Evolutionary conservation across 2,329 filamentous ascomycete species (phyloP).

Genomic region (Trichophyton rubrum): DNA sequence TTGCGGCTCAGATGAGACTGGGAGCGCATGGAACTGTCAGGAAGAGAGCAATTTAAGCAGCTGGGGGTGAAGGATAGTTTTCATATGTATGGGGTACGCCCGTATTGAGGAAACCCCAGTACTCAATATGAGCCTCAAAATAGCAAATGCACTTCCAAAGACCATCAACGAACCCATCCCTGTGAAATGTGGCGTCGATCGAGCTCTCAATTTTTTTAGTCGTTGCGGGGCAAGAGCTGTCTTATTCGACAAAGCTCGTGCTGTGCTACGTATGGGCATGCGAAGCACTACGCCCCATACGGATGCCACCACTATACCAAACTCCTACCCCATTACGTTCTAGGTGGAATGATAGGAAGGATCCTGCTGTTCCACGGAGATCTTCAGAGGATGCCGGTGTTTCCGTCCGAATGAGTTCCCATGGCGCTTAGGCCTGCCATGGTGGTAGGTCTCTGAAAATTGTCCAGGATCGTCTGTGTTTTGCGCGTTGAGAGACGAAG

Average conservation of each 20-base stretch:
- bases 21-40: neutral
- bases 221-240: neutral
- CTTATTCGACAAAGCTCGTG: neutral
- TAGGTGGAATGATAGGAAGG: neutral
- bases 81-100: neutral
- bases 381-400: slow-evolving; percentile 2
- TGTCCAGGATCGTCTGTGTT: neutral
- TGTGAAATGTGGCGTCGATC: neutral
- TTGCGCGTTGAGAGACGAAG: neutral
- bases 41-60: neutral
- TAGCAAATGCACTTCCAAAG: neutral
- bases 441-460: neutral
- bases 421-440: neutral
- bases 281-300: neutral
- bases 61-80: neutral
- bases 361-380: neutral
- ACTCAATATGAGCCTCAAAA: neutral
- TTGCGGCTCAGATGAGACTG: neutral
- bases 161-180: neutral
- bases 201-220: neutral
- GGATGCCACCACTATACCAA: neutral
- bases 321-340: neutral
- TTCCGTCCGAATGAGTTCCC: neutral
- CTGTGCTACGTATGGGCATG: slow-evolving; percentile 1
- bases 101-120: neutral